Base-by-base conservation (phyloP, 2,329 filamentous ascomycete species). In the Fusarium verticillioides region DNA sequence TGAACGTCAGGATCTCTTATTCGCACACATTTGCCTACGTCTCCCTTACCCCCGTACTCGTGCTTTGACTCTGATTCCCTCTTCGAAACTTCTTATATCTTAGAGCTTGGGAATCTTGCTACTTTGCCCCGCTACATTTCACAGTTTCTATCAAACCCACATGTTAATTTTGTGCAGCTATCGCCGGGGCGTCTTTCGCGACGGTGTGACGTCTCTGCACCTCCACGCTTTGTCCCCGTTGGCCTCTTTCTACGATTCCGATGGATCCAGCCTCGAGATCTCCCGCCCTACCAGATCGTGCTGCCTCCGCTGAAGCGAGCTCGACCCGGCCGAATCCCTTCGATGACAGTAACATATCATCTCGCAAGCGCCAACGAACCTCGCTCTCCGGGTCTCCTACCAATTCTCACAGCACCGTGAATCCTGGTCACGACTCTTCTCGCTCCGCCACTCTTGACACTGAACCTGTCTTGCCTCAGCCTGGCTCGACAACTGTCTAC, bases 321-420 rank as follows among this genome's bases (percentile, higher is more conserved):
- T 88, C 89, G 77, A 89, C 87, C 75, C 87, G 90, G 71, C 88
- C 88, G 59, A 91, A 92, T 73, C 90, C 90, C 44, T 92, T 91
- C 79, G 86, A 90, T 82, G 89, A 91, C 81, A 84, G 82, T 78
- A 87, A 89, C 73, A 78, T 82, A 52, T 84, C 86, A 46, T 85
- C 89, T 63, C 85, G 90, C 73, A 92, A 92, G 81, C 88, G 90
- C 59, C 89, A 88, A 71, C 87, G 90, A 74, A 90, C 89, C 36
- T 91, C 89, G 19, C 82, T 85, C 58, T 86, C 86, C 63, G 85
- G 83, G 64, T 91, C 89, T 32, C 85, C 86, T 66, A 88, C 87
- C 76, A 82, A 82, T 66, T 90, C 89, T 26, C 81, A 85, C 74
- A 86, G 88, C 63, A 83, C 83, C 34, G 74, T 78, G 61, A 78